A percentile compares a stretch with the other conserved stretches of the same genome.
These are phyloP conservation scores for Neopestalotiopsis sp. DNA, from an alignment of 2,329 filamentous ascomycete genomes.

Conservation along the genomic window DNA sequence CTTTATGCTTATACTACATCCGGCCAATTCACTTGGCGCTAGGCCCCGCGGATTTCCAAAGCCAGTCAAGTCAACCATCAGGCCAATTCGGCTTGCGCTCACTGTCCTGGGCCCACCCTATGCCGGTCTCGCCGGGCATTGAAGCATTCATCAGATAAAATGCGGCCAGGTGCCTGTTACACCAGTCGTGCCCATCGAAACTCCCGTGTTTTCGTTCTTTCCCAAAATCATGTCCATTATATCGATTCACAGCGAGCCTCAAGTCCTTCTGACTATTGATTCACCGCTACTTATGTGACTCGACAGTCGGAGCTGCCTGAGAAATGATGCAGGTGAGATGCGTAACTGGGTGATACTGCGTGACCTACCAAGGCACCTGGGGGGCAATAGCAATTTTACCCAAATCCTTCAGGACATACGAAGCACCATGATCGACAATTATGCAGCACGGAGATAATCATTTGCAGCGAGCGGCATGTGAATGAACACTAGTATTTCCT, in stretches of 20 bases:
- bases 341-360: neutral
- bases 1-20: neutral
- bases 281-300: neutral
- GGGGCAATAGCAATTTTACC: neutral
- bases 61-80: too few relatives aligned
- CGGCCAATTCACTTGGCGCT: neutral
- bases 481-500: neutral
- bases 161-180: too few relatives aligned
- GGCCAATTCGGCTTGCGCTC: too few relatives aligned
- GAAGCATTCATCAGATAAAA: too few relatives aligned
- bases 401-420: neutral
- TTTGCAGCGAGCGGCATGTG: neutral
- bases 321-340: neutral
- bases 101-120: too few relatives aligned
- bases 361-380: neutral
- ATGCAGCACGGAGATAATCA: neutral
- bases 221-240: neutral
- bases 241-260: neutral
- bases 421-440: neutral
- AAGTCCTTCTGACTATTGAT: neutral
- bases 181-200: too few relatives aligned
- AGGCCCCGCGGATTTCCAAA: too few relatives aligned
- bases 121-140: too few relatives aligned
- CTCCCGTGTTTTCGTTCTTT: neutral
- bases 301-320: neutral